Evolutionary conservation across 345 rosid genomes (phyloP), one percentile per base, ranked within the genome.

Genomic region (Viola odorata): DNA sequence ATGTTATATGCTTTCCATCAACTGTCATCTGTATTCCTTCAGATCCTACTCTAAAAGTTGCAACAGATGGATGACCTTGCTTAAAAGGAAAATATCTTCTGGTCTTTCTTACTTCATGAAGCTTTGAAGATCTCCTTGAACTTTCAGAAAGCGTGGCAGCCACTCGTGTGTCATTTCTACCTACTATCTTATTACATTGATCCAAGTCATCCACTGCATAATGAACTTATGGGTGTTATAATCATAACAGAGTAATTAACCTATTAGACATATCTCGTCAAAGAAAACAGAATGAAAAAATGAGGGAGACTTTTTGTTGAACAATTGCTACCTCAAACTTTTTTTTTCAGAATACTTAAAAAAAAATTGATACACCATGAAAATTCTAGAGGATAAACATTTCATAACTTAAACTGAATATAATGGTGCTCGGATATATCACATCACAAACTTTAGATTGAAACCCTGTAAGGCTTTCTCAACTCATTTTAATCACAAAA

Each of bases 21-120:
- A 90, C 86, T 32, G 96, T 94, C 84, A 80, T 90, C 73, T 90
- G 97, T 62, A 88, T 84, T 69, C 99, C 97, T 68, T 90, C 97
- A 45, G 78, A 75, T 69, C 99, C 97, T 15, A 90, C 92, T 70
- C 99, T 72, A 53, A 94, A 80, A n/a, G 99, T 94, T 17, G 91
- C 90, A 72, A 88, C 99, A 44, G 90, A 94, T 53, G 72, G 80
- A 76, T 78, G 75, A 48, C 91, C 91, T 58, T 86, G 91, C 77
- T 82, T 90, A 45, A 94, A 94, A 45, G 99, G 99, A 72, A 94
- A 94, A 63, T 85, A 88, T 68, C 63, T 81, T 80, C 78, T 78
- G 53, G 68, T 64, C 58, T 66, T 61, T 41, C 50, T 45, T 61
- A 56, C 66, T 16, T 61, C 62, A 50, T 55, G 66, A 55, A 50